Evolutionary conservation across 2,329 filamentous ascomycete genomes (phyloP).

Genomic region (Leptographium flavum): DNA sequence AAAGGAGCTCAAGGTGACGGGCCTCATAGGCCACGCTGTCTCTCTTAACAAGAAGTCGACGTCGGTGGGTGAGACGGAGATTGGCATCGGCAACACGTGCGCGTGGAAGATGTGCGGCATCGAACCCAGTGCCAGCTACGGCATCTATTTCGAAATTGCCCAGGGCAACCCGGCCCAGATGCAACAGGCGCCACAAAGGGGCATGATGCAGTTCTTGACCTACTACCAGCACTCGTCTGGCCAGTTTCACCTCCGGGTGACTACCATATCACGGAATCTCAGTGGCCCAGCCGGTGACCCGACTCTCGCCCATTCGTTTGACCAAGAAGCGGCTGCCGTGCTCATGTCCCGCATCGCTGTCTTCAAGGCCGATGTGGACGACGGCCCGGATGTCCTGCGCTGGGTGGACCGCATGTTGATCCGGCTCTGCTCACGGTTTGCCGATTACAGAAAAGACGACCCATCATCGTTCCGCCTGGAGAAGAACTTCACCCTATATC

Average conservation of each 20-base stretch:
- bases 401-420: slow-evolving; percentile 99
- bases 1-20: slow-evolving; percentile 96
- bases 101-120: slow-evolving; percentile 99
- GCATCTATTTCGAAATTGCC: slow-evolving; percentile 95
- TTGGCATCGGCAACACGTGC: slow-evolving; percentile 95
- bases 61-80: slow-evolving; percentile 94
- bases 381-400: slow-evolving; percentile 91
- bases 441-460: slow-evolving; percentile 96
- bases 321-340: slow-evolving; percentile 93
- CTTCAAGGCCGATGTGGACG: slow-evolving; percentile 96
- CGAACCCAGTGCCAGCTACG: slow-evolving; percentile 84
- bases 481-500: slow-evolving; percentile 98
- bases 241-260: slow-evolving; percentile 90
- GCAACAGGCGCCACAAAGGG: slow-evolving; percentile 67
- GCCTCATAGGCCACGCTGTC: slow-evolving; percentile 89
- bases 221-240: slow-evolving; percentile 97
- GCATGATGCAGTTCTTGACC: slow-evolving; percentile 94
- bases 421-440: slow-evolving; percentile 86
- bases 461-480: slow-evolving; percentile 92
- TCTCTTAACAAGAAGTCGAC: slow-evolving; percentile 97
- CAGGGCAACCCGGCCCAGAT: slow-evolving; percentile 81
- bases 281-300: slow-evolving; percentile 91
- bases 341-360: slow-evolving; percentile 99
- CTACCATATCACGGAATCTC: slow-evolving; percentile 79
- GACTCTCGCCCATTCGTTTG: slow-evolving; percentile 90